phyloP scores from a whole-genome alignment of 75 land plant species.

The Larix kaempferi region DNA sequence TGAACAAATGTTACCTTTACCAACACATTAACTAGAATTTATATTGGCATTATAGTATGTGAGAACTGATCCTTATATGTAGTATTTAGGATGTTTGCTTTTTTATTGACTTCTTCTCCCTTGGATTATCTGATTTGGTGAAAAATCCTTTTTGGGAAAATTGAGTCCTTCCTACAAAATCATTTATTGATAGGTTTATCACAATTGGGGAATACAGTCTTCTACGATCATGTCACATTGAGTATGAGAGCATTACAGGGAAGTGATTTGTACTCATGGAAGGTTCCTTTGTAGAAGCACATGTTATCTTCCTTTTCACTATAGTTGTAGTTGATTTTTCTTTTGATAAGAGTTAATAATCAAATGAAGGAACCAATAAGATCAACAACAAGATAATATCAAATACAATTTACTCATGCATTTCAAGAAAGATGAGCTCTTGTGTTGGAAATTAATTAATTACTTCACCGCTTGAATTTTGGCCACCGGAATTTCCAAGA shows the following conservation, averaged over 20 bases:
- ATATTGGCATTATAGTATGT: background rate
- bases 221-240: slow-evolving; percentile 90
- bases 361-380: too few relatives aligned
- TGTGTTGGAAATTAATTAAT: too few relatives aligned
- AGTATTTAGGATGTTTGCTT: background rate
- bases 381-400: too few relatives aligned
- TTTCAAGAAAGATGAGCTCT: too few relatives aligned
- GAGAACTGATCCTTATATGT: background rate
- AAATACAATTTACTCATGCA: too few relatives aligned
- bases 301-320: slow-evolving; percentile 87
- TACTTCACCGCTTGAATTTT: too few relatives aligned
- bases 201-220: slow-evolving; percentile 77
- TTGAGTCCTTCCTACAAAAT: slow-evolving; percentile 82
- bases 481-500: too few relatives aligned
- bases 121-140: background rate
- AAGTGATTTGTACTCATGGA: slow-evolving; percentile 94
- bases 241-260: slow-evolving; percentile 91
- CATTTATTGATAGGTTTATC: slow-evolving; percentile 77
- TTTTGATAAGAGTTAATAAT: too few relatives aligned
- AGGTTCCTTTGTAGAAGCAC: slow-evolving; percentile 91
- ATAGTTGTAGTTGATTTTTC: too few relatives aligned
- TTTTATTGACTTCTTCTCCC: background rate
- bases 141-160: background rate
- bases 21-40: background rate
- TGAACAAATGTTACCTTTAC: background rate